Conservation (phyloP, 371 early-diverging fungal genomes). For the Mortierella sp. region DNA sequence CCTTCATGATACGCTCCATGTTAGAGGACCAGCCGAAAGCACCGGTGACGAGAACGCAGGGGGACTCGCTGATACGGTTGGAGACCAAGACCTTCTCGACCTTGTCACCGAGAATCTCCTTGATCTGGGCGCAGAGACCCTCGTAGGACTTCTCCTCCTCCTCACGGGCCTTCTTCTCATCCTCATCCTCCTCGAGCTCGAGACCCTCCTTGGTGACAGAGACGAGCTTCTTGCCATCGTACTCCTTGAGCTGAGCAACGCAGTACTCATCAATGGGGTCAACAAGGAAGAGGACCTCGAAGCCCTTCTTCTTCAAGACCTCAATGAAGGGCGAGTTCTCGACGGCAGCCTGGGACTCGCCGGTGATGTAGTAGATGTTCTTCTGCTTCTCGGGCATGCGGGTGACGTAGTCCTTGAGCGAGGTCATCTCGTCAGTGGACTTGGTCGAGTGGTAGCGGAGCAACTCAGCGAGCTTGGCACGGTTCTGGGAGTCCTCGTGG, state of each 20-base stretch:
- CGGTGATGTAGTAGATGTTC: slow-evolving; percentile 98
- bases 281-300: slow-evolving; percentile 95
- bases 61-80: slow-evolving; percentile 94
- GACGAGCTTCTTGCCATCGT: slow-evolving; percentile 98
- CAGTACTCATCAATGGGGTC: slow-evolving; percentile 97
- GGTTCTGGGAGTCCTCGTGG: slow-evolving; percentile 90
- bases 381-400: slow-evolving; percentile 84
- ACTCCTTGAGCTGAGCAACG: slow-evolving; percentile 98
- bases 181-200: slow-evolving; percentile 97
- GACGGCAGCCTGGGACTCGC: slow-evolving; percentile 93
- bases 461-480: slow-evolving; percentile 88
- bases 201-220: slow-evolving; percentile 99
- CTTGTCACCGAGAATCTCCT: slow-evolving; percentile 95
- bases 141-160: slow-evolving; percentile 87
- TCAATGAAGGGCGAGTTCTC: slow-evolving; percentile 99
- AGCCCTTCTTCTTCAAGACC: slow-evolving; percentile 97
- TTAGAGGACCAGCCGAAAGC: slow-evolving; percentile 99
- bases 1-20: slow-evolving; percentile 99
- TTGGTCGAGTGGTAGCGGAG: slow-evolving; percentile 95
- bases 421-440: slow-evolving; percentile 89
- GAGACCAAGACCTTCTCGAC: slow-evolving; percentile 99
- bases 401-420: slow-evolving; percentile 94
- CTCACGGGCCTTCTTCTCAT: slow-evolving; percentile 92
- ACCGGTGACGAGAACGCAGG: slow-evolving; percentile 97
- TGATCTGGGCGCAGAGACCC: slow-evolving; percentile 84